These are phyloP conservation scores for Aureobasidium mangrovei DNA, from an alignment of 2,329 filamentous ascomycete genomes.

Conservation along the genomic window DNA sequence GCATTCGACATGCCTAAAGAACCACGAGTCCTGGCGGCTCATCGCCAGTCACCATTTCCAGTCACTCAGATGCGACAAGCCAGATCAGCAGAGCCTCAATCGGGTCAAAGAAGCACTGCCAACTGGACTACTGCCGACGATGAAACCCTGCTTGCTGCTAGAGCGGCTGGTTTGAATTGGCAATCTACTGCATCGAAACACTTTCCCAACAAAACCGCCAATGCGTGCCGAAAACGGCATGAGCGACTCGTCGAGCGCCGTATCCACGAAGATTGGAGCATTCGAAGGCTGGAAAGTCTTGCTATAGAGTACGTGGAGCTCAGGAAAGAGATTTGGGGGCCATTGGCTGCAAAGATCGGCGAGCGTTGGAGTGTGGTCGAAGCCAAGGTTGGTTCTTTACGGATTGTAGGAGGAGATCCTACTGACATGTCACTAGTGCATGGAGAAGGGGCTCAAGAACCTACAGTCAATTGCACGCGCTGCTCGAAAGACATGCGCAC, in stretches of 20 bases:
- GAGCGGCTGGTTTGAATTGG: conserved; percentile 74
- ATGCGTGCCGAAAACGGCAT: conserved; percentile 83
- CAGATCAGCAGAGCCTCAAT: conserved; percentile 20
- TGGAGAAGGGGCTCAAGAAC: conserved; percentile 76
- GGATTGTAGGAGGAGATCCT: conserved; percentile 20
- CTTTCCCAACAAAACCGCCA: conserved; percentile 68
- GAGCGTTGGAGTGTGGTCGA: conserved; percentile 62
- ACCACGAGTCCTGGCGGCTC: conserved; percentile 24
- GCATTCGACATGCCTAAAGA: conserved; percentile 35
- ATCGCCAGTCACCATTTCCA: conserved; percentile 20
- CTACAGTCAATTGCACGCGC: conserved; percentile 61
- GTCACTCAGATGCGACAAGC: conserved; percentile 25
- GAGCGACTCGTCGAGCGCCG: conserved; percentile 71
- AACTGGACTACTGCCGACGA: conserved; percentile 68
- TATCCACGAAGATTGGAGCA: conserved; percentile 70
- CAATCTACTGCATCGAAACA: conserved; percentile 65
- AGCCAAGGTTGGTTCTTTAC: conserved; percentile 56
- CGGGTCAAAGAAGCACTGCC: conserved; percentile 30
- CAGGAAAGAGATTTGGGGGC: conserved; percentile 73
- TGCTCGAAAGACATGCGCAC: conserved; percentile 52
- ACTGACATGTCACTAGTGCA: conserved; percentile 48
- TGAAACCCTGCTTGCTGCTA: conserved; percentile 59
- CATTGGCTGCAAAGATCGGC: conserved; percentile 54
- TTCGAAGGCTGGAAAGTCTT: conserved; percentile 62
- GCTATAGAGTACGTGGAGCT: conserved; percentile 71